These are phyloP conservation scores for Rosa rugosa DNA, from an alignment of 306 rosid genomes.

Conservation along the genomic window DNA sequence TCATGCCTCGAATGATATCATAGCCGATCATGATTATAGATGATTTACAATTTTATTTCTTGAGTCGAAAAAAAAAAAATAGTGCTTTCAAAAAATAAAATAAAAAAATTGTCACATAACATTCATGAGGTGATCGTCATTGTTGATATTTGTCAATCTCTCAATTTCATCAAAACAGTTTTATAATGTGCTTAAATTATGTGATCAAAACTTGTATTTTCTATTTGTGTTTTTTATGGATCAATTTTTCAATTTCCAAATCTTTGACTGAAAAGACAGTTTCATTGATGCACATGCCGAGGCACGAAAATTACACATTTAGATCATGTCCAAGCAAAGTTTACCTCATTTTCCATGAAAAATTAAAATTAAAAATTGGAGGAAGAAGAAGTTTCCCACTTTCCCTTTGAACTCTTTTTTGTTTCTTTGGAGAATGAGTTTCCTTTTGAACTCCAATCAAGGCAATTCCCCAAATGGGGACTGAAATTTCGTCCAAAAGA, in stretches of 20 bases:
- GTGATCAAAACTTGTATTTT: background rate
- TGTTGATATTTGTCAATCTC: rapidly evolving
- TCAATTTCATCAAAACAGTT: background rate
- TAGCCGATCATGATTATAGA: background rate
- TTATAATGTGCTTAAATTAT: rapidly evolving
- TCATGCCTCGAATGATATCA: background rate
- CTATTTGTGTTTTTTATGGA: rapidly evolving
- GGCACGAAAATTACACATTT: background rate
- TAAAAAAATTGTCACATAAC: background rate
- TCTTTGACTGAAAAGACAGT: background rate
- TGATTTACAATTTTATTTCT: too few relatives aligned
- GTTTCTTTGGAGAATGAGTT: too few relatives aligned
- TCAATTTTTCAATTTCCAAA: background rate
- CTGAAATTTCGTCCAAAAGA: background rate
- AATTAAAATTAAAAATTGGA: background rate
- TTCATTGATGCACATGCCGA: background rate
- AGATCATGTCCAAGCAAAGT: background rate
- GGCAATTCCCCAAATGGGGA: background rate
- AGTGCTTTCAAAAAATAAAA: too few relatives aligned
- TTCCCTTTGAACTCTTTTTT: too few relatives aligned
- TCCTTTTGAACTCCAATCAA: background rate
- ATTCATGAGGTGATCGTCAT: background rate
- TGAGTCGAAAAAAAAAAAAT: too few relatives aligned
- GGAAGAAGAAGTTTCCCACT: background rate
- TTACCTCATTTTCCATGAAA: background rate